Base-by-base conservation (phyloP, 805 yeast genomes). In the Candida vartiovaarae region DNA sequence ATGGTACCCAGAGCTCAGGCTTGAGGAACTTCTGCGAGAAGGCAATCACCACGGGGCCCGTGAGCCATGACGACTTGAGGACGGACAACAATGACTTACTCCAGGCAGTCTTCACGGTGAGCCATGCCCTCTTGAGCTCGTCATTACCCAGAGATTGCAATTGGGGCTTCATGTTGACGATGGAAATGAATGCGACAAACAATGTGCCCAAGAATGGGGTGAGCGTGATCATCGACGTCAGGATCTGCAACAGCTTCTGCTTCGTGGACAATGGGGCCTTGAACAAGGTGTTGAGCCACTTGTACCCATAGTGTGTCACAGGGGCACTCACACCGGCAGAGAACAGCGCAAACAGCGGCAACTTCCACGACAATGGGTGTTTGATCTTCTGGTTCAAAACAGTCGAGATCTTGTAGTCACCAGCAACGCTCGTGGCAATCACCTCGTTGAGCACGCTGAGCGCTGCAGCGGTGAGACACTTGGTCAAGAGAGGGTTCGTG, bases 1-100 rank as follows among this genome's bases (percentile, higher is more conserved):
- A 80, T 3, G 76, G 77, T 8, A 77, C 80, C 88, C 88, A 81
- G 29, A 73, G 62, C 52, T 79, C 76, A 2, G 82, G 81, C 7
- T 70, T 65, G 9, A 81, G 51, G 48, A 68, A 77, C 41, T 66
- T 73, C 55, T 81, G 88, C 5, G 85, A 84, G 29, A 78, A 46
- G 1, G 72, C 52, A 54, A 79, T 61, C 5, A 79, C 71, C 3
- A 74, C 53, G 9, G 77, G 72, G 32, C 78, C 72, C 4, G 82
- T 72, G n/a, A 72, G 50, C 64, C 78, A 70, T 1, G 84, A 75
- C 2, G 78, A 65, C 48, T 70, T 72, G 45, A 77, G 63, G 6
- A 78, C 75, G 2, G 68, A 53, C 38, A 66, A 49, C 44, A 74
- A 72, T 36, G 74, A 75, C n/a, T 55, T 63, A 39, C 62, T 57